A percentile compares a stretch with the other conserved stretches of the same genome.
These are phyloP conservation scores for Dendrobium nobile DNA, from an alignment of 106 monocot species.

Conservation along the genomic window DNA sequence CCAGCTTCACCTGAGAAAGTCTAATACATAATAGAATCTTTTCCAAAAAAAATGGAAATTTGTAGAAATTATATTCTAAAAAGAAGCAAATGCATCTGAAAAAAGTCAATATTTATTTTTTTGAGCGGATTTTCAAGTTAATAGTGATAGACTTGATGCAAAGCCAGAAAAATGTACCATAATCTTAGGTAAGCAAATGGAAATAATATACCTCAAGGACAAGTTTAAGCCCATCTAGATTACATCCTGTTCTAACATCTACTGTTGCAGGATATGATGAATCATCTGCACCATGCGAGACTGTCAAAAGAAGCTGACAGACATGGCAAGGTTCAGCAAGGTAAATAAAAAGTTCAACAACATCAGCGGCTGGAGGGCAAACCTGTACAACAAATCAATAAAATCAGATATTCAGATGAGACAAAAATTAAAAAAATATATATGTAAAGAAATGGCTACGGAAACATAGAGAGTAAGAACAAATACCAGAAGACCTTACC, in stretches of 20 bases:
- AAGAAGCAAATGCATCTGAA: background rate
- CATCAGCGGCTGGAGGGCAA: conserved; percentile 79
- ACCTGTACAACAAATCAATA: conserved; percentile 46
- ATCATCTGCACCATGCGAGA: conserved; percentile 86
- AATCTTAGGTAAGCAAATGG: background rate
- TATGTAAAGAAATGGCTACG: background rate
- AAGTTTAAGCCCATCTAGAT: conserved; percentile 78
- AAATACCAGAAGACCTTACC: conserved; percentile 37
- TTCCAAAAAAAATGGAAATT: background rate
- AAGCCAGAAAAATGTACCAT: background rate
- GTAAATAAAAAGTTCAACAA: conserved; percentile 94
- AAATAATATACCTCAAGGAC: conserved; percentile 71
- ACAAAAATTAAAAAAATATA: background rate
- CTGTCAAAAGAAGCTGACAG: conserved; percentile 86
- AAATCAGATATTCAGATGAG: background rate
- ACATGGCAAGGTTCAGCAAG: conserved; percentile 95
- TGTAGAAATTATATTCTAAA: background rate
- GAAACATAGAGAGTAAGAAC: conserved; percentile 8
- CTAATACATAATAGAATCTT: too few relatives aligned
- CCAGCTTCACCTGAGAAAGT: background rate
- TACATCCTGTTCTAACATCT: conserved; percentile 81
- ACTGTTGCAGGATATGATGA: conserved; percentile 75
- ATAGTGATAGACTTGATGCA: background rate
- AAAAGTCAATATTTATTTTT: background rate
- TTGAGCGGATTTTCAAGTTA: background rate